Conservation (phyloP, 2,329 filamentous ascomycete species). For the Calonectria pteridis region DNA sequence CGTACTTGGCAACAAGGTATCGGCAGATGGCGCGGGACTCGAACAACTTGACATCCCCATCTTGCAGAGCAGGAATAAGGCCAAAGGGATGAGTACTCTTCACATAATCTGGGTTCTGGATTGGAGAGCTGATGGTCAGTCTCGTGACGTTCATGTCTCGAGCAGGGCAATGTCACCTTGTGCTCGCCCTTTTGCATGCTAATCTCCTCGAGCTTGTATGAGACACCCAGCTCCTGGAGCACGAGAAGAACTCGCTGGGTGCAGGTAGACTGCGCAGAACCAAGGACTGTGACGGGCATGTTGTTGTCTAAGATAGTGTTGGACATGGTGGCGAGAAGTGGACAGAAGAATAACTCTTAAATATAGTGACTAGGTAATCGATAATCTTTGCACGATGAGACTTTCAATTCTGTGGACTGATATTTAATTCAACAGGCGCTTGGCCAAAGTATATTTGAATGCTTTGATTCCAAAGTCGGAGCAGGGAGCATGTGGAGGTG, state of each 20-base stretch:
- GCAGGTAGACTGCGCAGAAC: constrained; percentile 1
- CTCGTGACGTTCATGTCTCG: not conserved
- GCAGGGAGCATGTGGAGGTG: not conserved
- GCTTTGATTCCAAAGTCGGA: not conserved
- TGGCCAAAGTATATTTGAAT: not conserved
- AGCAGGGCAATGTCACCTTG: not conserved
- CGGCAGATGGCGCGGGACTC: constrained; percentile 9
- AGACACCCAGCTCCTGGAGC: not conserved
- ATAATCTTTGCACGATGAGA: not conserved
- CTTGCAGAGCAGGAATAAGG: not conserved
- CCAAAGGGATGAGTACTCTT: not conserved
- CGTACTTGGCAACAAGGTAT: constrained; percentile 12
- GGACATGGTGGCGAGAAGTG: not conserved
- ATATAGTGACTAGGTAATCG: not conserved
- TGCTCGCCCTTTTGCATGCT: constrained; percentile 6
- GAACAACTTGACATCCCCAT: not conserved
- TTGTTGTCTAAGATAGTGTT: not conserved
- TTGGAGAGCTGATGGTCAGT: not conserved
- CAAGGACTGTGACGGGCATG: not conserved
- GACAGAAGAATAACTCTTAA: not conserved
- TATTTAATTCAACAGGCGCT: not conserved
- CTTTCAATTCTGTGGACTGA: too few species aligned
- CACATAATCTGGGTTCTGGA: not conserved
- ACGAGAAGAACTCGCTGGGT: not conserved
- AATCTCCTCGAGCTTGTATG: not conserved